These are phyloP conservation scores for Ophiostoma sp. DNA, from an alignment of 2,329 filamentous ascomycete genomes.

Conservation along the genomic window DNA sequence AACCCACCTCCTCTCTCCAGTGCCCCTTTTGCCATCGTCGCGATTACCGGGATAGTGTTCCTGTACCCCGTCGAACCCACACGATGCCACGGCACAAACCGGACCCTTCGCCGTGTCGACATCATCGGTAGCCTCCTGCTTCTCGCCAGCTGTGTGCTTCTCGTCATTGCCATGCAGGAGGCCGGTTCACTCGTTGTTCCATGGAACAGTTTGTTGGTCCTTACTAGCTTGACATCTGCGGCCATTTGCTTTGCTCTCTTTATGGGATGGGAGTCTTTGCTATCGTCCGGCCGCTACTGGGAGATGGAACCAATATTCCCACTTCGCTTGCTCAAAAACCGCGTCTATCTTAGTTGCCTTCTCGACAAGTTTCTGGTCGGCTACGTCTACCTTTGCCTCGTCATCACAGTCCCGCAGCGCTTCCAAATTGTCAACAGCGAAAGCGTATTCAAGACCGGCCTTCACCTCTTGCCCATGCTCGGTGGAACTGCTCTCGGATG, in stretches of 20 bases:
- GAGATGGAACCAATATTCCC: constrained; percentile 58
- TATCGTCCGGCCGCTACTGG: constrained; percentile 42
- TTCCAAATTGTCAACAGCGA: constrained; percentile 61
- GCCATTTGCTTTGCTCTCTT: constrained; percentile 51
- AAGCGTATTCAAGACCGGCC: constrained; percentile 53
- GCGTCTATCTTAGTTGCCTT: constrained; percentile 54
- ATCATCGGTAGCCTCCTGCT: constrained; percentile 44
- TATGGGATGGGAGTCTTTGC: constrained; percentile 51
- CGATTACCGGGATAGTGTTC: constrained; percentile 49
- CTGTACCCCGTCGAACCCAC: constrained; percentile 34
- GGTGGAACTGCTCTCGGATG: constrained; percentile 58
- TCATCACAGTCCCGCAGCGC: constrained; percentile 59
- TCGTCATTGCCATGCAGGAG: constrained; percentile 59
- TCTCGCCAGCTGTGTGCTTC: constrained; percentile 52
- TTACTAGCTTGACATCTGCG: constrained; percentile 51
- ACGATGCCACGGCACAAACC: constrained; percentile 13
- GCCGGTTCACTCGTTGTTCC: constrained; percentile 53
- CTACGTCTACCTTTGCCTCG: constrained; percentile 58
- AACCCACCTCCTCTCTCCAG: constrained; percentile 1
- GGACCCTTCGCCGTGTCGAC: constrained; percentile 28
- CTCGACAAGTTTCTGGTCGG: constrained; percentile 57
- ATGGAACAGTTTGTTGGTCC: constrained; percentile 55
- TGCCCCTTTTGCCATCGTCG: constrained; percentile 32
- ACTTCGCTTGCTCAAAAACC: constrained; percentile 47
- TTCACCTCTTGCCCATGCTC: constrained; percentile 60